Evolutionary conservation across 805 yeast genomes (phyloP).

Genomic region (Myxozyma kluyveri): DNA sequence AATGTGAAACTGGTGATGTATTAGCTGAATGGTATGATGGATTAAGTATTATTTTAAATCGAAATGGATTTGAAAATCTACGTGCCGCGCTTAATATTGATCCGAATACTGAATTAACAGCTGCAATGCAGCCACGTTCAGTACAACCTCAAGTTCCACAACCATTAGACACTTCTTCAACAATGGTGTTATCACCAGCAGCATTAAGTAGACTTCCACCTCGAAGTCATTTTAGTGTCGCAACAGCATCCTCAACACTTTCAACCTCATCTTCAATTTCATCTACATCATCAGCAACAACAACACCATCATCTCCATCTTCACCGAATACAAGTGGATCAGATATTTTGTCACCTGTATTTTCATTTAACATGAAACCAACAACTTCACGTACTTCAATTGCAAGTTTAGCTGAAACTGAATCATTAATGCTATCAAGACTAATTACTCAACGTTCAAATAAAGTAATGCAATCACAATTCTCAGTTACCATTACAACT

Average conservation of each 20-base stretch:
- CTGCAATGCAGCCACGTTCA: too few relatives aligned
- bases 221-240: not conserved
- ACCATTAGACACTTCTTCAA: too few relatives aligned
- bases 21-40: constrained; percentile 25
- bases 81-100: not conserved
- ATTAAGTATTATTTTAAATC: constrained; percentile 3
- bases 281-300: not conserved
- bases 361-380: too few relatives aligned
- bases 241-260: not conserved
- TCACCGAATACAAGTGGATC: not conserved
- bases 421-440: not conserved
- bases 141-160: too few relatives aligned
- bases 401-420: not conserved
- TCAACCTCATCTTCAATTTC: not conserved
- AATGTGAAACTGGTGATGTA: constrained; percentile 3
- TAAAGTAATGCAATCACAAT: not conserved
- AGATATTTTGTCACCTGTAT: not conserved
- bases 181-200: not conserved
- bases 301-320: not conserved
- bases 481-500: not conserved
- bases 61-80: constrained; percentile 8
- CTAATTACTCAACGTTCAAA: not conserved
- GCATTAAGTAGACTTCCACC: not conserved
- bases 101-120: not conserved
- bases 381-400: not conserved